A percentile compares a stretch with the other conserved stretches of the same genome.
Conservation (phyloP, 2,329 filamentous ascomycete genomes). For the Didymella exigua region DNA sequence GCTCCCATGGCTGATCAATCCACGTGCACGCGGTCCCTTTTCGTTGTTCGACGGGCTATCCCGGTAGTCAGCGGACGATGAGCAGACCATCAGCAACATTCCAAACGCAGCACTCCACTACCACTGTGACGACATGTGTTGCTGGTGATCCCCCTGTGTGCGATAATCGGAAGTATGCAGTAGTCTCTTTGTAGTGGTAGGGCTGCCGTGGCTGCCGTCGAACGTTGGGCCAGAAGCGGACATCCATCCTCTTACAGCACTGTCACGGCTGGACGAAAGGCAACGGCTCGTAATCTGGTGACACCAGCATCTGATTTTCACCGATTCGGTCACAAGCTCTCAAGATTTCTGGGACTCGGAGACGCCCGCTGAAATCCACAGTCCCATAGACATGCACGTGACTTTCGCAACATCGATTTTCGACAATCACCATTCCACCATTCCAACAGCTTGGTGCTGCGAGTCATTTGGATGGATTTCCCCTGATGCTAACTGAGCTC, state of each 20-base stretch:
- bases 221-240: slow-evolving; percentile 4
- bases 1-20: slow-evolving; percentile 24
- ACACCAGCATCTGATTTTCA: slow-evolving; percentile 7
- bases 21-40: slow-evolving; percentile 24
- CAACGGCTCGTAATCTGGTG: neutral
- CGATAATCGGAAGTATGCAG: slow-evolving; percentile 6
- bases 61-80: slow-evolving; percentile 21
- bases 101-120: slow-evolving; percentile 6
- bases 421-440: slow-evolving; percentile 1
- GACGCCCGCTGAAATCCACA: neutral
- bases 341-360: neutral
- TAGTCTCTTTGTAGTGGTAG: neutral
- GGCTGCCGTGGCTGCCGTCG: slow-evolving; percentile 4
- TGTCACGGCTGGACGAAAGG: neutral
- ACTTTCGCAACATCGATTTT: neutral
- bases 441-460: slow-evolving; percentile 13
- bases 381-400: neutral
- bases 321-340: neutral
- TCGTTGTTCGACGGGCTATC: slow-evolving; percentile 18
- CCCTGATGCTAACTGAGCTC: slow-evolving; percentile 8
- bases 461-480: slow-evolving; percentile 8
- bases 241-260: neutral
- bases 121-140: slow-evolving; percentile 26
- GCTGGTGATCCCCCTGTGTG: slow-evolving; percentile 12
- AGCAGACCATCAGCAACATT: slow-evolving; percentile 11